Percentiles rank a stretch among this genome's conserved stretches.
phyloP scores from a whole-genome alignment of 352 stramenopile genomes.

The Phytophthora aleatoria region DNA sequence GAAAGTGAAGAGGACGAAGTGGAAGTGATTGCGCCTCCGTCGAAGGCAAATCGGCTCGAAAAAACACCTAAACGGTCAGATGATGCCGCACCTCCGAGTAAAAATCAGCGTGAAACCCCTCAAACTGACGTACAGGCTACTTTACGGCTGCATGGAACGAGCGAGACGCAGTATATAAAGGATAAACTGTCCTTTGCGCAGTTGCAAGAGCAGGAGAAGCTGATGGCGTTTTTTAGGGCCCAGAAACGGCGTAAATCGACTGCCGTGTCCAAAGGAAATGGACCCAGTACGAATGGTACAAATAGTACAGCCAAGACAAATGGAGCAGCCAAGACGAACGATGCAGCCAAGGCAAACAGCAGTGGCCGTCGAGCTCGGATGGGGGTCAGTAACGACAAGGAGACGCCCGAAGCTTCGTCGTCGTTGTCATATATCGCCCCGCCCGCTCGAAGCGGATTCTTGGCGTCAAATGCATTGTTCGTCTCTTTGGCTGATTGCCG shows the following conservation, averaged over 20 bases:
- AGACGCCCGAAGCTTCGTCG: not conserved
- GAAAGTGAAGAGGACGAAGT: conserved; percentile 15
- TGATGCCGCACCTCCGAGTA: not conserved
- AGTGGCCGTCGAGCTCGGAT: conserved; percentile 26
- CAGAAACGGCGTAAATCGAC: conserved; percentile 35
- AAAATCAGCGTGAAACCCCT: conserved; percentile 2
- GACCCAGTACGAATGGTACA: conserved; percentile 4
- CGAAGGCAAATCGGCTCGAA: conserved; percentile 7
- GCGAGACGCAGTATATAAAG: conserved; percentile 28
- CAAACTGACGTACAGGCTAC: conserved; percentile 6
- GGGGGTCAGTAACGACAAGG: conserved; percentile 20
- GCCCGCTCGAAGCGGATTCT: conserved; percentile 31
- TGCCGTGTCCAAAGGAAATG: conserved; percentile 3
- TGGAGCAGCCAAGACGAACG: not conserved
- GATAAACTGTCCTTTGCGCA: conserved; percentile 52
- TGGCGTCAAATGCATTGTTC: conserved; percentile 12
- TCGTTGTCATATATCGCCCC: conserved; percentile 24
- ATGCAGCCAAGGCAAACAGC: conserved; percentile 13
- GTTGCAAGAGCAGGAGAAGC: conserved; percentile 56
- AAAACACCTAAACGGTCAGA: conserved; percentile 3
- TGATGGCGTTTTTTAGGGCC: conserved; percentile 41
- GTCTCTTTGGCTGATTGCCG: conserved; percentile 13
- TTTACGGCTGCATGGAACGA: conserved; percentile 13
- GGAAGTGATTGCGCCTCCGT: not conserved
- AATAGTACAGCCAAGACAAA: conserved; percentile 5